Percentiles rank a stretch among this genome's conserved stretches.
Conservation (phyloP, 257 asterid species). For the Linderniella brevidens region DNA sequence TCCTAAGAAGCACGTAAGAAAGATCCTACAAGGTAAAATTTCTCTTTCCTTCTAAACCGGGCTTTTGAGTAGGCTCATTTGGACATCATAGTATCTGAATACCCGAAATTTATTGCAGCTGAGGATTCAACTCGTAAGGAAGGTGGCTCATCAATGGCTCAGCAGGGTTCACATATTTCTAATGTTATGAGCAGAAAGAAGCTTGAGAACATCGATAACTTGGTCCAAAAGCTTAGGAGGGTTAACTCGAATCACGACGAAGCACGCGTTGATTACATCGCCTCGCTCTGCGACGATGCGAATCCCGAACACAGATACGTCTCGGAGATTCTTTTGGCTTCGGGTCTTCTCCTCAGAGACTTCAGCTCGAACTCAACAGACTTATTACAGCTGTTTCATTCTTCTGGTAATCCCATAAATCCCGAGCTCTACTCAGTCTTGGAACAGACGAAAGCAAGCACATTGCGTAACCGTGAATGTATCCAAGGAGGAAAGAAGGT, state of each 20-base stretch:
- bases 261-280: conserved; percentile 81
- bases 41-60: not conserved
- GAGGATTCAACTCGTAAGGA: conserved; percentile 12
- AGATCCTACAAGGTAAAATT: conserved; percentile 40
- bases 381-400: conserved; percentile 60
- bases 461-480: no score
- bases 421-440: conserved; percentile 80
- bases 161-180: no score
- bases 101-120: conserved; percentile 10
- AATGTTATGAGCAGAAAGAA: conserved; percentile 36
- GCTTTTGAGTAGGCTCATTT: conserved; percentile 4
- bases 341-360: conserved; percentile 86
- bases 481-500: no score
- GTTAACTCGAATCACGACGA: conserved; percentile 88
- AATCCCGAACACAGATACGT: conserved; percentile 71
- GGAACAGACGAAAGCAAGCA: conserved; percentile 76
- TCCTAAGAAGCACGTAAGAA: conserved; percentile 36
- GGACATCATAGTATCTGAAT: not conserved
- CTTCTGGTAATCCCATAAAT: conserved; percentile 74
- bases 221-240: conserved; percentile 70
- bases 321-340: conserved; percentile 79
- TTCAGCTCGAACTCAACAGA: conserved; percentile 42
- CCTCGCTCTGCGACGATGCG: conserved; percentile 68
- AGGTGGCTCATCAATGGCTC: conserved; percentile 15
- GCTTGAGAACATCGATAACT: conserved; percentile 55